Conservation (phyloP, 768 basidiomycete species). For the Russula griseocarnosa region DNA sequence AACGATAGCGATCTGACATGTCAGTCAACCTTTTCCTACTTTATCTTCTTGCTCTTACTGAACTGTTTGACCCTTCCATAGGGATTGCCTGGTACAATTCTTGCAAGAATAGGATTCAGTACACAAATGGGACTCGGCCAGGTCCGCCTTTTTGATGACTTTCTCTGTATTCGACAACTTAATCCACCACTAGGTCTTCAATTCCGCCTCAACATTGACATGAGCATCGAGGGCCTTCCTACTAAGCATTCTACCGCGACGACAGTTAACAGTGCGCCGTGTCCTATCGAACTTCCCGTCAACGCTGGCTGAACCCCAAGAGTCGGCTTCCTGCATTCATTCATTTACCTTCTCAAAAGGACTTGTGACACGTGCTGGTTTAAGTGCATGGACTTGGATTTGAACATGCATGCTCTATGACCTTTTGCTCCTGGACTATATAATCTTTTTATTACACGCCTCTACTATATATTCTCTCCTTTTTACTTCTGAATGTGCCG, state of each 20-base stretch:
- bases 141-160: conserved; percentile 43
- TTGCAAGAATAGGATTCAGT: conserved; percentile 59
- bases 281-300: conserved; percentile 35
- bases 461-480: neutral
- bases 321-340: neutral
- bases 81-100: conserved; percentile 75
- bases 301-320: conserved; percentile 27
- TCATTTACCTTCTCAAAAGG: neutral
- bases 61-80: conserved; percentile 32
- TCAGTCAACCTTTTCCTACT: conserved; percentile 36
- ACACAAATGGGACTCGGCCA: conserved; percentile 49
- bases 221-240: conserved; percentile 39
- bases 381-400: conserved; percentile 12
- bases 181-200: conserved; percentile 30
- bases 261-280: conserved; percentile 34
- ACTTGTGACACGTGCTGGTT: conserved; percentile 1
- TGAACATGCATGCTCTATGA: conserved; percentile 8
- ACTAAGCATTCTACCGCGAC: conserved; percentile 34
- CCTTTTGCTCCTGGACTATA: conserved; percentile 15
- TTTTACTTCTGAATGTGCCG: neutral
- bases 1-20: conserved; percentile 85
- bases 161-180: neutral
- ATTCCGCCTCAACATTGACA: conserved; percentile 36
- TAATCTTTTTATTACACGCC: conserved; percentile 17
- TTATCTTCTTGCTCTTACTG: conserved; percentile 16